Percentiles rank a stretch among this genome's conserved stretches.
These are phyloP conservation scores for Aphanoascus verrucosus DNA, from an alignment of 2,329 filamentous ascomycete genomes.

Conservation along the genomic window DNA sequence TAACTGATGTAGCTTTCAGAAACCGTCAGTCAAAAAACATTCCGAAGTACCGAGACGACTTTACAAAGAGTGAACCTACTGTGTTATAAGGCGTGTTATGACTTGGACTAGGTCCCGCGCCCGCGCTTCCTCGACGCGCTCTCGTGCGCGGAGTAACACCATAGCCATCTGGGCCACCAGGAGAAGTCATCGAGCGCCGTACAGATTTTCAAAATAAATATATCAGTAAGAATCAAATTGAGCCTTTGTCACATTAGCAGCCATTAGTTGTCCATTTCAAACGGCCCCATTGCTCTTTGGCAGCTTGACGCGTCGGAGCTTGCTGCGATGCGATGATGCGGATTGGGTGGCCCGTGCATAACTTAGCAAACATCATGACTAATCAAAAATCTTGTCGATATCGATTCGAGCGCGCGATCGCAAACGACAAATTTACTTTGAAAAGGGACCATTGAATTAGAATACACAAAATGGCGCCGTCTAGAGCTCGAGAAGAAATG, in stretches of 20 bases:
- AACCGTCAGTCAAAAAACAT: neutral
- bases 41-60: neutral
- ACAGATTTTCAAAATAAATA: neutral
- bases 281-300: too few relatives aligned
- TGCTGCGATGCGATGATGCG: neutral
- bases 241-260: neutral
- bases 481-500: neutral
- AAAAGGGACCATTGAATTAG: neutral
- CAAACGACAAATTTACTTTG: neutral
- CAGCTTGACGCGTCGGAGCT: neutral
- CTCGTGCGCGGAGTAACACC: neutral
- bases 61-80: conserved; percentile 3
- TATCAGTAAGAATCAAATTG: neutral
- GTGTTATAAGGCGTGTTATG: conserved; percentile 9
- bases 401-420: neutral
- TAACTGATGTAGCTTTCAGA: conserved; percentile 26
- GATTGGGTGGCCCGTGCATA: neutral
- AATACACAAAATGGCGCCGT: neutral
- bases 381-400: neutral
- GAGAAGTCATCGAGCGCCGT: neutral
- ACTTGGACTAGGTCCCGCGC: conserved; percentile 4
- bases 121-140: conserved; percentile 1
- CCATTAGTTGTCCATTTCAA: neutral
- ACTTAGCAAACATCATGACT: neutral
- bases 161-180: neutral